Percentiles rank a stretch among this genome's conserved stretches.
phyloP scores from a whole-genome alignment of 2,329 filamentous ascomycete genomes.

The Phialophora macrospora region DNA sequence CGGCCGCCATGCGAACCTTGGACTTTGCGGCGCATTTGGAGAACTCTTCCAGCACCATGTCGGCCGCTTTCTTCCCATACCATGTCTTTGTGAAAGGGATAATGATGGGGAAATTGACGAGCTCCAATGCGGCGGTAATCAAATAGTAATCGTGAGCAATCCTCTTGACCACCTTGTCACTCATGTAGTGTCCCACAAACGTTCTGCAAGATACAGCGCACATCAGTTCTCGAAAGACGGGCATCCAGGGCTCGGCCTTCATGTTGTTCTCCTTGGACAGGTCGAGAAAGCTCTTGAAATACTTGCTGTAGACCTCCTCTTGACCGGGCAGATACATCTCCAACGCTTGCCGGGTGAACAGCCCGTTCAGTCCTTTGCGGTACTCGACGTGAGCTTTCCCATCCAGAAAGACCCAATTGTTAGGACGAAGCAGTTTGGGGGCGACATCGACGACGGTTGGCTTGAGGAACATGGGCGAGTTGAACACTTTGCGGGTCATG shows the following conservation, averaged over 20 bases:
- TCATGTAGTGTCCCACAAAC: constrained; percentile 96
- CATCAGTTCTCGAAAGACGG: constrained; percentile 90
- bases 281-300: constrained; percentile 78
- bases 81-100: constrained; percentile 93
- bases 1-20: constrained; percentile 87
- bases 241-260: constrained; percentile 85
- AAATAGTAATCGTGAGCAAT: constrained; percentile 97
- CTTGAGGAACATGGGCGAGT: constrained; percentile 88
- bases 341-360: constrained; percentile 91
- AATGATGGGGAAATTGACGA: constrained; percentile 98
- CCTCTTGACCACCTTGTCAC: constrained; percentile 86
- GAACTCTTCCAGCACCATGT: constrained; percentile 90
- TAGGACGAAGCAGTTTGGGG: constrained; percentile 85
- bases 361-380: constrained; percentile 90
- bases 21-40: constrained; percentile 89
- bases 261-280: constrained; percentile 73
- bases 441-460: constrained; percentile 95
- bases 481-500: constrained; percentile 95
- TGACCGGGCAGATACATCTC: constrained; percentile 87
- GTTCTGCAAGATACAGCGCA: constrained; percentile 93
- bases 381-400: constrained; percentile 95
- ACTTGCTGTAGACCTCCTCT: constrained; percentile 86
- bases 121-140: constrained; percentile 91
- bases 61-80: constrained; percentile 94
- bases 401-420: constrained; percentile 97